A percentile compares a stretch with the other conserved stretches of the same genome.
Evolutionary conservation across 2,329 filamentous ascomycete genomes (phyloP).

Genomic region (Ophiocordyceps camponoti-floridani): DNA sequence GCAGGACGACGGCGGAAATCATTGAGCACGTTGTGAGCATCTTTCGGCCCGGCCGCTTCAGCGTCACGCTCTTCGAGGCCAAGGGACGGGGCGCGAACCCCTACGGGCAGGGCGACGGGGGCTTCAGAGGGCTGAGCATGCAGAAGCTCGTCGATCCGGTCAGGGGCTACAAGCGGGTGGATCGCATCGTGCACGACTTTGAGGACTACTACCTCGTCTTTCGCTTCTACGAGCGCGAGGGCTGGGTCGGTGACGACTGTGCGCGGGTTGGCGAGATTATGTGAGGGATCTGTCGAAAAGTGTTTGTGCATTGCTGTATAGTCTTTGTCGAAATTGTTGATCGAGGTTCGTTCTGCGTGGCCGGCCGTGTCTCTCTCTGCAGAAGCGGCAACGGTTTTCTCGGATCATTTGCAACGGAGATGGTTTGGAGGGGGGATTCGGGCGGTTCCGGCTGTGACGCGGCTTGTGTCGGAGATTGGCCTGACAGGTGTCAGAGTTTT

Average conservation of each 20-base stretch:
- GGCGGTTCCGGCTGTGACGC: too few species aligned
- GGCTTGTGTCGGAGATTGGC: too few species aligned
- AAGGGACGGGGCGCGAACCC: slow-evolving; percentile 37
- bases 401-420: too few species aligned
- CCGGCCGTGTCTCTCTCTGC: too few species aligned
- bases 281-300: slow-evolving; percentile 4
- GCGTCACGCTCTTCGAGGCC: slow-evolving; percentile 87
- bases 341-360: too few species aligned
- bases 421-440: too few species aligned
- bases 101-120: slow-evolving; percentile 22
- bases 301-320: background rate
- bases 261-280: slow-evolving; percentile 36
- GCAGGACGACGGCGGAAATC: slow-evolving; percentile 75
- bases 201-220: slow-evolving; percentile 96
- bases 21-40: slow-evolving; percentile 89
- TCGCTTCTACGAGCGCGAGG: slow-evolving; percentile 85
- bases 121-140: slow-evolving; percentile 15
- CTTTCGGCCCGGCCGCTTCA: slow-evolving; percentile 96
- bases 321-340: background rate
- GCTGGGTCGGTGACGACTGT: slow-evolving; percentile 40
- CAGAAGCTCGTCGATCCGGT: slow-evolving; percentile 56
- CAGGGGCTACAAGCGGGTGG: slow-evolving; percentile 71
- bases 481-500: too few species aligned
- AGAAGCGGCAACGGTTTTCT: too few species aligned
- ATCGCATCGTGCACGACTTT: slow-evolving; percentile 91